Conservation (phyloP, 2,329 filamentous ascomycete genomes). For the Magnaporthiopsis poae region DNA sequence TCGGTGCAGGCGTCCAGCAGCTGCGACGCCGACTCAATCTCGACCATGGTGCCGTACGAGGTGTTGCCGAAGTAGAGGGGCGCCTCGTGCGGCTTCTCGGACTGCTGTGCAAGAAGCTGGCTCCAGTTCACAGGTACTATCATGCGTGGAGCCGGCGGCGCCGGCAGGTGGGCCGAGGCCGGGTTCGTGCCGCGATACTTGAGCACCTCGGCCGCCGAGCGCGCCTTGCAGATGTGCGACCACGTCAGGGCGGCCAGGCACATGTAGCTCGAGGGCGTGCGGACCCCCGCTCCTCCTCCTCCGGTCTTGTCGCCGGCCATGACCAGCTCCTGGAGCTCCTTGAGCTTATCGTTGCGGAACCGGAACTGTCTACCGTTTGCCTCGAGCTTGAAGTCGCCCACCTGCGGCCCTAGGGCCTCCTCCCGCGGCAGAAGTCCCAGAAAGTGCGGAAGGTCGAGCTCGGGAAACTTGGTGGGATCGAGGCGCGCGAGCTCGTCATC, state of each 20-base stretch:
- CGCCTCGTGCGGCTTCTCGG: background rate
- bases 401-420: background rate
- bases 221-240: conserved; percentile 1
- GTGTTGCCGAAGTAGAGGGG: conserved; percentile 2
- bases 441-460: background rate
- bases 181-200: background rate
- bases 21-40: background rate
- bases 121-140: background rate
- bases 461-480: background rate
- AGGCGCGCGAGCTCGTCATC: background rate
- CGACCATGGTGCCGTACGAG: background rate
- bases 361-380: background rate
- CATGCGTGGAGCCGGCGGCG: background rate
- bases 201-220: background rate
- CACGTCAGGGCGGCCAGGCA: background rate
- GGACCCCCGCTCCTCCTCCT: background rate
- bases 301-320: background rate
- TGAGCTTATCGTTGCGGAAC: conserved; percentile 2
- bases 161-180: background rate
- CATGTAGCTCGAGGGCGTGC: background rate
- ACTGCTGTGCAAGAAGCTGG: background rate
- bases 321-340: conserved; percentile 2
- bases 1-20: background rate
- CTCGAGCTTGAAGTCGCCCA: background rate
- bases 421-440: background rate